Evolutionary conservation across 495 filamentous ascomycete genomes (phyloP).

Genomic region (Letharia columbiana): DNA sequence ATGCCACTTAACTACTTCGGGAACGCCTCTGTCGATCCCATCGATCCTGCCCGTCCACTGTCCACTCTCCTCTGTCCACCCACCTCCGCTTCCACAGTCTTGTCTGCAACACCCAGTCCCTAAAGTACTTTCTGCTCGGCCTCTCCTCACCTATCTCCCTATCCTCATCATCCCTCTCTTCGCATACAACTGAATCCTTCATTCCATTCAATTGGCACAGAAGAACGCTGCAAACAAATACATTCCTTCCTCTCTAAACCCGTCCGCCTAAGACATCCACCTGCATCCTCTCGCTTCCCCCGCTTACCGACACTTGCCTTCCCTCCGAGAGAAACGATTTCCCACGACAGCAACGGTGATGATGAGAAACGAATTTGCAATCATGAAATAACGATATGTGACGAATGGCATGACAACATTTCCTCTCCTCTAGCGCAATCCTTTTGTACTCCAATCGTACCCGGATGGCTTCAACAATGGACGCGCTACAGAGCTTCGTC

Average conservation of each 20-base stretch:
- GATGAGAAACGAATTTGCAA: conserved; percentile 7
- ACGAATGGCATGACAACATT: conserved; percentile 14
- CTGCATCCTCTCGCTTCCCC: background rate
- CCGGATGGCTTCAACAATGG: conserved; percentile 37
- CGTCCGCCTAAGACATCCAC: background rate
- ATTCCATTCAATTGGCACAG: background rate
- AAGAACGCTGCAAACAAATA: background rate
- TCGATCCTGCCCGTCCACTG: background rate
- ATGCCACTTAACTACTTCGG: background rate
- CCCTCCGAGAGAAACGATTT: background rate
- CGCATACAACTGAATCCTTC: background rate
- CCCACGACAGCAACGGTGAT: background rate
- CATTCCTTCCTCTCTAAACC: background rate
- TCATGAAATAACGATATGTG: conserved; percentile 18
- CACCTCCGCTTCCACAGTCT: conserved; percentile 1
- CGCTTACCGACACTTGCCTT: background rate
- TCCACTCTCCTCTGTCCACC: background rate
- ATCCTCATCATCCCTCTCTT: background rate
- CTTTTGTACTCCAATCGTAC: background rate
- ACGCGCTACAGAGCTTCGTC: conserved; percentile 55
- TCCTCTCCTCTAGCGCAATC: background rate
- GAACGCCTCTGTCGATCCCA: background rate
- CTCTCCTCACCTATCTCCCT: background rate
- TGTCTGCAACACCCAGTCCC: no score
- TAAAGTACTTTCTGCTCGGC: background rate